Evolutionary conservation across 139 green algal species (phyloP).

Genomic region (Spirogloea muscicola): DNA sequence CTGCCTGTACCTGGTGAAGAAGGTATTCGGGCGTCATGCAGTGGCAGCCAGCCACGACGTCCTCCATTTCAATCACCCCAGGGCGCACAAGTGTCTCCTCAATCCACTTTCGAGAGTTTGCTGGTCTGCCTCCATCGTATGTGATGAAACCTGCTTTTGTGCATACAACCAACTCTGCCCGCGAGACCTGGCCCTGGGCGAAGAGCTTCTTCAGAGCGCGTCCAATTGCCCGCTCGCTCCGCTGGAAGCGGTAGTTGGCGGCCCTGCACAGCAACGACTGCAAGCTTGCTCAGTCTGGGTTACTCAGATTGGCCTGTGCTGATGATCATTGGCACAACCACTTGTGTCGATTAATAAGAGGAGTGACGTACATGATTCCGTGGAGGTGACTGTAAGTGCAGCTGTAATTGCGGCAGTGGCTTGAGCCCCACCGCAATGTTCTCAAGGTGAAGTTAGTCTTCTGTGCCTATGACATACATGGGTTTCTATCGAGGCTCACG

Average conservation of each 20-base stretch:
- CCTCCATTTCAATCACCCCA: background rate
- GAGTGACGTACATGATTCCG: too few species aligned
- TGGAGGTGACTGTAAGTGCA: too few species aligned
- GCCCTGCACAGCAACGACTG: too few species aligned
- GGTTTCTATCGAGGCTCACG: too few species aligned
- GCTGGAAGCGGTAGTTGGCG: too few species aligned
- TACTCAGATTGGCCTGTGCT: too few species aligned
- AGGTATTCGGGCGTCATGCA: slow-evolving; percentile 10
- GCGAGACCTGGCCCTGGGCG: background rate
- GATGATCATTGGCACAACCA: too few species aligned
- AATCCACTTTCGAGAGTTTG: background rate
- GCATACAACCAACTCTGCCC: background rate
- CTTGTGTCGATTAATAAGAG: slow-evolving; percentile 3
- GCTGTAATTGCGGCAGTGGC: too few species aligned
- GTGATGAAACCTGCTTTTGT: slow-evolving; percentile 4
- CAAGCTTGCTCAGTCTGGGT: too few species aligned
- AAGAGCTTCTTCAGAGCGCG: background rate
- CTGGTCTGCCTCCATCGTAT: background rate
- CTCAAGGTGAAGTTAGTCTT: too few species aligned
- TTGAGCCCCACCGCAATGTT: too few species aligned
- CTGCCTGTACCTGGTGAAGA: background rate
- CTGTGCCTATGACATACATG: too few species aligned
- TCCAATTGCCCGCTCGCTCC: background rate
- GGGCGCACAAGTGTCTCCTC: background rate
- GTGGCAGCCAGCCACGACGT: background rate